Conservation (phyloP, 1,284 basidiomycete genomes). For the Apiotrichum montevideense region DNA sequence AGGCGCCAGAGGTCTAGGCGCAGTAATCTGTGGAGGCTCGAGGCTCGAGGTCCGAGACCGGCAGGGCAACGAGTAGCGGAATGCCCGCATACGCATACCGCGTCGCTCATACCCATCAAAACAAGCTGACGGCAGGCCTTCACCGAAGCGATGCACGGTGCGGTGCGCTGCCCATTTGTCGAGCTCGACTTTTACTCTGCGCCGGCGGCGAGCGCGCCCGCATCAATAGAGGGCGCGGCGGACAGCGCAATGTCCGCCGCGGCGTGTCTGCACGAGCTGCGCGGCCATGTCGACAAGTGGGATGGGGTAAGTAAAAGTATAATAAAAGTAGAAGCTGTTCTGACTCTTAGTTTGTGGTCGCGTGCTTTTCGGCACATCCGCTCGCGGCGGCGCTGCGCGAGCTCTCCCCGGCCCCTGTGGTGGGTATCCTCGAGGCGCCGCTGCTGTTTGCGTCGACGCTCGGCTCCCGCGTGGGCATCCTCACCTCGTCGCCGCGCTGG, state of each 20-base stretch:
- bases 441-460: slow-evolving; percentile 39
- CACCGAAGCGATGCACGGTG: slow-evolving; percentile 12
- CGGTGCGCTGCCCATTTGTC: slow-evolving; percentile 4
- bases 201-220: slow-evolving; percentile 39
- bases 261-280: slow-evolving; percentile 35
- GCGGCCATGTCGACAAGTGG: slow-evolving; percentile 15
- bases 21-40: background rate
- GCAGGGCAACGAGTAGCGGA: too few species aligned
- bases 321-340: too few species aligned
- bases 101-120: too few species aligned
- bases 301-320: slow-evolving; percentile 28
- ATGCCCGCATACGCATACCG: too few species aligned
- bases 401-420: slow-evolving; percentile 41
- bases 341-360: slow-evolving; percentile 47
- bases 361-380: slow-evolving; percentile 54
- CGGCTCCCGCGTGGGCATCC: slow-evolving; percentile 49
- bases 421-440: slow-evolving; percentile 53
- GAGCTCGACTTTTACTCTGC: slow-evolving; percentile 48
- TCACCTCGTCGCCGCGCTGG: slow-evolving; percentile 53
- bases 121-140: slow-evolving; percentile 8
- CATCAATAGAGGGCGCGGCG: slow-evolving; percentile 48
- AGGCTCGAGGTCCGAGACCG: too few species aligned
- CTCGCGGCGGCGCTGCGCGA: slow-evolving; percentile 49
- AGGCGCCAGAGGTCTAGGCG: background rate
- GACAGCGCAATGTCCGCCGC: slow-evolving; percentile 48